Conservation (phyloP, 1,139 yeast genomes). For the Saccharomyces hybrid region DNA sequence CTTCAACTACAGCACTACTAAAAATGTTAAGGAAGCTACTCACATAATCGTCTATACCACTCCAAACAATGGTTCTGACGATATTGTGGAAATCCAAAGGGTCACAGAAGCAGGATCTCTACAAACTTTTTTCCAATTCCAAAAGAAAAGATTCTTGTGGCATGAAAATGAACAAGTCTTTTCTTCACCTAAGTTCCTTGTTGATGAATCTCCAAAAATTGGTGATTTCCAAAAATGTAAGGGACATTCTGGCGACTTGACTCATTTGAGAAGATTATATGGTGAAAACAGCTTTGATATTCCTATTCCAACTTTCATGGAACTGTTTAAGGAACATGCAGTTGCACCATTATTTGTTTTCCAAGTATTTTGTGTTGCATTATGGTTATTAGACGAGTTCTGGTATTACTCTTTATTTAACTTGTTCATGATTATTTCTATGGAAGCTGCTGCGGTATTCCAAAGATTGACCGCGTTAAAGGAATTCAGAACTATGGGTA, state of each 20-base stretch:
- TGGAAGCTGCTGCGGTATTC: slow-evolving; percentile 90
- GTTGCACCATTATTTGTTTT: slow-evolving; percentile 97
- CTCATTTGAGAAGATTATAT: slow-evolving; percentile 50
- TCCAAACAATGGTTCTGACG: slow-evolving; percentile 80
- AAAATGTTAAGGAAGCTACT: slow-evolving; percentile 51
- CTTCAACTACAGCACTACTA: slow-evolving; percentile 60
- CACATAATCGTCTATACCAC: slow-evolving; percentile 73
- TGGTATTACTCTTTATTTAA: slow-evolving; percentile 95
- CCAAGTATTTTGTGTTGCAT: slow-evolving; percentile 89
- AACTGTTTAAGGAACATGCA: slow-evolving; percentile 93
- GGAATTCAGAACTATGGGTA: slow-evolving; percentile 96
- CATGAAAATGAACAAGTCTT: slow-evolving; percentile 48
- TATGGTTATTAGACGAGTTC: slow-evolving; percentile 95
- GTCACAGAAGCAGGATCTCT: slow-evolving; percentile 53
- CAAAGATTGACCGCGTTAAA: slow-evolving; percentile 92
- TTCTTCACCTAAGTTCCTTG: slow-evolving; percentile 71
- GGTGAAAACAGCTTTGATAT: slow-evolving; percentile 88
- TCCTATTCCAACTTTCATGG: slow-evolving; percentile 86
- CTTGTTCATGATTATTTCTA: slow-evolving; percentile 81
- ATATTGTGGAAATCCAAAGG: slow-evolving; percentile 58
- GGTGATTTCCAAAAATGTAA: slow-evolving; percentile 49
- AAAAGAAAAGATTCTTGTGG: slow-evolving; percentile 83
- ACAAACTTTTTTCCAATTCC: slow-evolving; percentile 74
- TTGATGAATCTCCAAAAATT: slow-evolving; percentile 58
- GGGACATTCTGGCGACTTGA: slow-evolving; percentile 60